Conservation (phyloP, 176 grass and related monocot species). For the Oryza meyeriana region DNA sequence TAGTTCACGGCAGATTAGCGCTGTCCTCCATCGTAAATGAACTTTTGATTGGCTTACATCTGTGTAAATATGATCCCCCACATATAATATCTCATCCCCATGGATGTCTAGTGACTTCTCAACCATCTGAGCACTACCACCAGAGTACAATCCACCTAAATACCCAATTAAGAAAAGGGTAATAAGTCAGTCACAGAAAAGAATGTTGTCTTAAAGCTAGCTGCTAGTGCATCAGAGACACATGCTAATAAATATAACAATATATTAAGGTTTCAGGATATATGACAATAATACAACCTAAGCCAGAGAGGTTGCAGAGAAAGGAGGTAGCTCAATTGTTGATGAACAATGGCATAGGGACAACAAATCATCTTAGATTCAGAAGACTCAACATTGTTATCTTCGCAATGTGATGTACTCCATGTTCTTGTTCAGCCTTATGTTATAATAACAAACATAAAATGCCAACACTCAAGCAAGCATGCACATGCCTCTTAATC, state of each 20-base stretch:
- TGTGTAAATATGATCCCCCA: constrained; percentile 95
- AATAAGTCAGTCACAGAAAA: neutral
- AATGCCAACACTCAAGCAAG: neutral
- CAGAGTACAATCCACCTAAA: constrained; percentile 95
- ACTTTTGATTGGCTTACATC: constrained; percentile 99
- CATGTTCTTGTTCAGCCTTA: neutral
- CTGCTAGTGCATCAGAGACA: neutral
- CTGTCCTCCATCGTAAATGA: constrained; percentile 96
- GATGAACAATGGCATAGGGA: constrained; percentile 1
- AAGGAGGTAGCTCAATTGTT: constrained; percentile 6
- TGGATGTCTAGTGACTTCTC: constrained; percentile 89
- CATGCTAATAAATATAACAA: neutral
- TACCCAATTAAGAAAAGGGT: constrained; percentile 17
- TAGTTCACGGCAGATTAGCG: constrained; percentile 89
- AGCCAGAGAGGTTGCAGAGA: neutral
- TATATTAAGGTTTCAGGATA: neutral
- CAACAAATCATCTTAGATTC: neutral
- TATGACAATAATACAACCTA: neutral
- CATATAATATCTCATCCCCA: constrained; percentile 98
- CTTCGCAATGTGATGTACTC: neutral
- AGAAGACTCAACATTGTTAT: neutral
- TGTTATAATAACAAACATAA: constrained; percentile 4
- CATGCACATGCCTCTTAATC: neutral
- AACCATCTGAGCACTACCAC: constrained; percentile 95
- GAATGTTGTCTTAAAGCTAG: neutral